Conservation (phyloP, 2,329 filamentous ascomycete species). For the Pyrenochaeta sp. region DNA sequence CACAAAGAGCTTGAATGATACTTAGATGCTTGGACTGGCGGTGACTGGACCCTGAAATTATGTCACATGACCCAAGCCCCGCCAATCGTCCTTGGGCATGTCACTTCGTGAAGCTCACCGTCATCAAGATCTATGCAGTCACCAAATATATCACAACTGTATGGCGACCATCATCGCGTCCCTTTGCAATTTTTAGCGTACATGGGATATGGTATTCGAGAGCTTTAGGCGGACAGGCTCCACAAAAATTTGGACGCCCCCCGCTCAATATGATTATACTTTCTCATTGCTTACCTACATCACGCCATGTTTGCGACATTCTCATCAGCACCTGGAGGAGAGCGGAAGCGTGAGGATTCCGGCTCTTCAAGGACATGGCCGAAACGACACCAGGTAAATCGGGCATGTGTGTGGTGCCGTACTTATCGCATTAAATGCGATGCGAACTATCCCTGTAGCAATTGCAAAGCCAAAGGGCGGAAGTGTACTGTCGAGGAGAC, state of each 20-base stretch:
- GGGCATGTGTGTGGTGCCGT: conserved; percentile 55
- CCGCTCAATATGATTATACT: background rate
- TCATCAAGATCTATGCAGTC: background rate
- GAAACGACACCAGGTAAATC: conserved; percentile 41
- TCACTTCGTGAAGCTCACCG: background rate
- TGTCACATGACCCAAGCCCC: background rate
- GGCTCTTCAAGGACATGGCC: conserved; percentile 3
- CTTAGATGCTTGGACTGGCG: too few species aligned
- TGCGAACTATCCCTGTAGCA: conserved; percentile 51
- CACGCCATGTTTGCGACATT: background rate
- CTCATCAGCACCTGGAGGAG: background rate
- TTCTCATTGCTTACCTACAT: background rate
- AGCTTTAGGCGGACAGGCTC: background rate
- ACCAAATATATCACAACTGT: background rate
- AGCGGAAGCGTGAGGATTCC: background rate
- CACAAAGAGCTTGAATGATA: too few species aligned
- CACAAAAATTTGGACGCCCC: background rate
- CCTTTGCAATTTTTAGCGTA: too few species aligned
- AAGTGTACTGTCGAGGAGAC: conserved; percentile 47
- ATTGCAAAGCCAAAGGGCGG: conserved; percentile 49
- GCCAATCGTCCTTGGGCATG: background rate
- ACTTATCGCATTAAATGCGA: conserved; percentile 56
- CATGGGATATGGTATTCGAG: too few species aligned
- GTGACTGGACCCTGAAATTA: background rate
- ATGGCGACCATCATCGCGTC: too few species aligned